Evolutionary conservation across 139 green algal genomes (phyloP), one percentile per base, ranked within the genome.

Genomic region (Yamagishiella unicocca): DNA sequence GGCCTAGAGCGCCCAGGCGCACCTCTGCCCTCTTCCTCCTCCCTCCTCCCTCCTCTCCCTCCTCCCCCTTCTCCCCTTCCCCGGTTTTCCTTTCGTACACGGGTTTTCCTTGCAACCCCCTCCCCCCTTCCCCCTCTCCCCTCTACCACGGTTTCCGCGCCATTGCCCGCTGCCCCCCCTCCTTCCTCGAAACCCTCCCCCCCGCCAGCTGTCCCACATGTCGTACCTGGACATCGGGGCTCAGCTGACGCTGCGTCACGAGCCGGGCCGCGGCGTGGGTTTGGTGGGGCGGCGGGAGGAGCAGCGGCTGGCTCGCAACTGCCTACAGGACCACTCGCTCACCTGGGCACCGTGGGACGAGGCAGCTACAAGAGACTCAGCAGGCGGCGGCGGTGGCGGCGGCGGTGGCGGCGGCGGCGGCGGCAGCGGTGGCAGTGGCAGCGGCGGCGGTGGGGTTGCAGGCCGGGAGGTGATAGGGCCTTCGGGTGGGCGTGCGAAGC

Each of bases 311-410:
- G 37, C 55, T 0, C 17, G 5, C 37, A 84, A 45, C 77, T 84
- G 77, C 27, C 55, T 84, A 38, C 25, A 29, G 8, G 77, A 84
- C 33, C 17, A 22, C 33, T 82, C 75, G 0, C n/a, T 68, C 45
- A 70, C 50, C 12, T 82, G 75, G 75, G n/a, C 46, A 24, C 75
- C 75, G 12, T 82, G 50, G 50, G 46, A 82, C 24, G 38, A 45
- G 9, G 33, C 66, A 2, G 33, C 35, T n/a, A n/a, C n/a, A n/a
- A n/a, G n/a, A n/a, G n/a, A n/a, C 66, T 21, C 66, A 2, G 66
- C 42, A 22, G 43, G 0, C 22, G 40, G 1, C 24, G 2, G 2
- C 43, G 73, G 72, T 17, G 29, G 45, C 29, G 73, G 19, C n/a
- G 40, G 29, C 31, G 35, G 21, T 35, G 33, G 33, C 19, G 27